phyloP scores from a whole-genome alignment of 306 rosid genomes.

The Cajanus cajan region DNA sequence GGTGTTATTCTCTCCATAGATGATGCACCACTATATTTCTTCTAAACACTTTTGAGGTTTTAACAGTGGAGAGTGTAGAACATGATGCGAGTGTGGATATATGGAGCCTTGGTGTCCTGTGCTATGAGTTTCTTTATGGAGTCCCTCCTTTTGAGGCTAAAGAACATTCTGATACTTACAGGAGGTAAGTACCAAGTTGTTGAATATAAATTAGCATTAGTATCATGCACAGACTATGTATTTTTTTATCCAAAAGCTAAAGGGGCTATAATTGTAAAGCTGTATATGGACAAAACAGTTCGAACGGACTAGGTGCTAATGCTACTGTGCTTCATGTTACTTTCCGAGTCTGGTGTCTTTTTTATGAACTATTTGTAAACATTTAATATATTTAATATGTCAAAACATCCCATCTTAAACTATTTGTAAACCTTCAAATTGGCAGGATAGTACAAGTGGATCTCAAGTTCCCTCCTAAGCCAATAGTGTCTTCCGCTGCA shows the following conservation, averaged over 20 bases:
- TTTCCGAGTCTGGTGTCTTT: neutral
- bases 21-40: neutral
- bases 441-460: constrained; percentile 94
- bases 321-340: neutral
- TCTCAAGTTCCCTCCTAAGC: constrained; percentile 90
- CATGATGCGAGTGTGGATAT: constrained; percentile 98
- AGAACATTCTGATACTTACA: constrained; percentile 94
- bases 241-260: neutral
- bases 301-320: neutral
- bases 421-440: neutral
- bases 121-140: constrained; percentile 97
- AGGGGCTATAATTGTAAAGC: neutral
- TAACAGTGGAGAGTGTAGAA: constrained; percentile 94
- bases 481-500: constrained; percentile 85
- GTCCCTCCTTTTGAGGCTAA: constrained; percentile 98
- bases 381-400: constrained; percentile 13
- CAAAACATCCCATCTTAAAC: constrained; percentile 57
- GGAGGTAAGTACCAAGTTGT: constrained; percentile 57
- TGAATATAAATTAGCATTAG: neutral
- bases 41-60: constrained; percentile 23
- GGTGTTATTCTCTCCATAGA: neutral
- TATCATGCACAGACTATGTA: neutral
- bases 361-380: neutral
- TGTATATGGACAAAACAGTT: neutral
- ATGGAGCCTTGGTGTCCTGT: constrained; percentile 97